These are phyloP conservation scores for Pleurotus djamor DNA, from an alignment of 768 basidiomycete genomes.

Conservation along the genomic window DNA sequence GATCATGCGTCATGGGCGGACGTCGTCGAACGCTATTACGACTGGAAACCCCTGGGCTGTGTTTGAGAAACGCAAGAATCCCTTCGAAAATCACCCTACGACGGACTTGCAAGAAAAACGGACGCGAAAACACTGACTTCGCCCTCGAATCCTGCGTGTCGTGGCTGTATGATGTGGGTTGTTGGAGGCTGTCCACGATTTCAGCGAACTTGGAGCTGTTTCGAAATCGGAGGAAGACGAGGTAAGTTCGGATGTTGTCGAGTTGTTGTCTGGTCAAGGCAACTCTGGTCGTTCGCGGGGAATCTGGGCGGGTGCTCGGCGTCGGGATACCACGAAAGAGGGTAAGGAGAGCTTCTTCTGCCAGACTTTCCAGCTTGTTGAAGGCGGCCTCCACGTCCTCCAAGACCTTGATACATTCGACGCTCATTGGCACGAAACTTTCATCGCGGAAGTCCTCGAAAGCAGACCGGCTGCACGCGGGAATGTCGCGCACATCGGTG, in stretches of 20 bases:
- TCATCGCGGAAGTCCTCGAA: conserved; percentile 40
- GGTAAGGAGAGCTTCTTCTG: conserved; percentile 33
- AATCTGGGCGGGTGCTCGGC: conserved; percentile 15
- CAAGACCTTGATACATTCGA: conserved; percentile 31
- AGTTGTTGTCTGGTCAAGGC: conserved; percentile 24
- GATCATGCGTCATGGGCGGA: not conserved
- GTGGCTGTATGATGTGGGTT: not conserved
- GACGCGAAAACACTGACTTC: not conserved
- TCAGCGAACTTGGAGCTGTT: conserved; percentile 47
- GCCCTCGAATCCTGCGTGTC: not conserved
- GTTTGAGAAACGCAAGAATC: conserved; percentile 1
- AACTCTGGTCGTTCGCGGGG: conserved; percentile 21
- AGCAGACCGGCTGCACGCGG: conserved; percentile 25
- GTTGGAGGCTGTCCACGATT: conserved; percentile 21
- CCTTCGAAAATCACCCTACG: conserved; percentile 4
- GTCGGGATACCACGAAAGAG: conserved; percentile 29
- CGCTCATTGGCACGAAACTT: conserved; percentile 17
- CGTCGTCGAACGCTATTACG: not conserved
- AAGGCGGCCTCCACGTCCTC: conserved; percentile 43
- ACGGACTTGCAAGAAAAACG: conserved; percentile 5
- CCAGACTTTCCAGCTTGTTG: conserved; percentile 36
- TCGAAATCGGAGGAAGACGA: conserved; percentile 56
- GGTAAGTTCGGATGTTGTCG: conserved; percentile 44
- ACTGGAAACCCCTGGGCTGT: conserved; percentile 1
- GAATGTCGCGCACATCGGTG: conserved; percentile 38